A percentile compares a stretch with the other conserved stretches of the same genome.
phyloP scores from a whole-genome alignment of 257 asterid species.

The Lithospermum erythrorhizon region DNA sequence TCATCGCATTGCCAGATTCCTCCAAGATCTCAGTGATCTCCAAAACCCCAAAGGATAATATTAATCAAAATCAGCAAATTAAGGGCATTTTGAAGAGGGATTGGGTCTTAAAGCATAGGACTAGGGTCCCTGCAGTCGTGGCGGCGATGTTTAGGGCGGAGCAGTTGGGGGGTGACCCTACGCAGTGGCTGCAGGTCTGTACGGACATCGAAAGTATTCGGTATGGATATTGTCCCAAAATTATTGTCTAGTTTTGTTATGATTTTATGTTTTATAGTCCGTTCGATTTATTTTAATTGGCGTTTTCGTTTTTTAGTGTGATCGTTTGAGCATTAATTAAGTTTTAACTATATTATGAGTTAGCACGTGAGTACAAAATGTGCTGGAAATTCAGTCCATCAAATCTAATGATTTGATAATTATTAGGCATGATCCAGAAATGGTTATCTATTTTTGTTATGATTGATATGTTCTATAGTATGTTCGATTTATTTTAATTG shows the following conservation, averaged over 20 bases:
- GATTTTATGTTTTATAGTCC: too few relatives aligned
- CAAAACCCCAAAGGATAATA: slow-evolving; percentile 35
- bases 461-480: too few relatives aligned
- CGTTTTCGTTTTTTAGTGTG: too few relatives aligned
- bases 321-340: too few relatives aligned
- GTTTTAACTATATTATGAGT: too few relatives aligned
- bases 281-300: too few relatives aligned
- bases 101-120: slow-evolving; percentile 92
- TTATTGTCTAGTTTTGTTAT: background rate
- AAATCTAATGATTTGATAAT: too few relatives aligned
- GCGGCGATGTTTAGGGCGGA: slow-evolving; percentile 64
- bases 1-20: slow-evolving; percentile 94
- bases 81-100: slow-evolving; percentile 61
- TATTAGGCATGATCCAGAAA: too few relatives aligned
- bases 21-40: slow-evolving; percentile 72
- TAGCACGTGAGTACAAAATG: too few relatives aligned
- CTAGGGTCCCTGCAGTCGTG: slow-evolving; percentile 78
- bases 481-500: too few relatives aligned
- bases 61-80: slow-evolving; percentile 22
- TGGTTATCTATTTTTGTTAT: too few relatives aligned
- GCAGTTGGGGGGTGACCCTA: slow-evolving; percentile 78
- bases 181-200: slow-evolving; percentile 98
- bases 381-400: too few relatives aligned
- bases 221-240: slow-evolving; percentile 31
- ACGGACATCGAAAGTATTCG: slow-evolving; percentile 79